Evolutionary conservation across 495 filamentous ascomycete species (phyloP).

Genomic region (Penicillium dipodomyicola): DNA sequence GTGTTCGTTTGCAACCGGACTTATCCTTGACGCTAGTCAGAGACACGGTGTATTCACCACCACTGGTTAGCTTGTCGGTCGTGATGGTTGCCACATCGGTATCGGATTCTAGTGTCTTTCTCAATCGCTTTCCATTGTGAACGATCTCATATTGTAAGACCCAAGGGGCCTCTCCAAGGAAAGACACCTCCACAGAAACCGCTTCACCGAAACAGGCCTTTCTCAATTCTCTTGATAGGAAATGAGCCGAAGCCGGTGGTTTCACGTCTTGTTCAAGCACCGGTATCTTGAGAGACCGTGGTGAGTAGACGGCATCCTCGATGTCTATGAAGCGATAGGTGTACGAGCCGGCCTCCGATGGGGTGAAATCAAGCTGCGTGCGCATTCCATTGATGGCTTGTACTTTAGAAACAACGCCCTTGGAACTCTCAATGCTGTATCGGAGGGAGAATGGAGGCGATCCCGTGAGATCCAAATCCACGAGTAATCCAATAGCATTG

Average conservation of each 20-base stretch:
- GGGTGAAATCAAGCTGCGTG: conserved; percentile 80
- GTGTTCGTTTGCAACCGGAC: conserved; percentile 75
- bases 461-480: conserved; percentile 83
- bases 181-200: conserved; percentile 65
- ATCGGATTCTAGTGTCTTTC: conserved; percentile 62
- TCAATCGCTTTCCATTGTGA: conserved; percentile 79
- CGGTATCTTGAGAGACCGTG: conserved; percentile 49
- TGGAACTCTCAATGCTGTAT: conserved; percentile 65
- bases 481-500: conserved; percentile 82
- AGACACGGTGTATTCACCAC: conserved; percentile 84
- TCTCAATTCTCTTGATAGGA: conserved; percentile 52
- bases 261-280: conserved; percentile 85
- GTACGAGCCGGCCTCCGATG: conserved; percentile 76
- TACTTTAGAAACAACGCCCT: conserved; percentile 49
- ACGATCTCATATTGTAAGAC: conserved; percentile 90
- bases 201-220: conserved; percentile 80
- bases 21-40: conserved; percentile 82
- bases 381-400: conserved; percentile 63
- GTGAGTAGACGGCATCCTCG: conserved; percentile 72
- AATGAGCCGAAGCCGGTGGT: conserved; percentile 77
- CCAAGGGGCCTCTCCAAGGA: conserved; percentile 82
- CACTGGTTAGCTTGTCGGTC: conserved; percentile 68
- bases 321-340: conserved; percentile 80
- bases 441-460: conserved; percentile 81
- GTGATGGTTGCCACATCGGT: conserved; percentile 61